phyloP scores from a whole-genome alignment of 805 yeast genomes.

The Monosporozyma unispora region DNA sequence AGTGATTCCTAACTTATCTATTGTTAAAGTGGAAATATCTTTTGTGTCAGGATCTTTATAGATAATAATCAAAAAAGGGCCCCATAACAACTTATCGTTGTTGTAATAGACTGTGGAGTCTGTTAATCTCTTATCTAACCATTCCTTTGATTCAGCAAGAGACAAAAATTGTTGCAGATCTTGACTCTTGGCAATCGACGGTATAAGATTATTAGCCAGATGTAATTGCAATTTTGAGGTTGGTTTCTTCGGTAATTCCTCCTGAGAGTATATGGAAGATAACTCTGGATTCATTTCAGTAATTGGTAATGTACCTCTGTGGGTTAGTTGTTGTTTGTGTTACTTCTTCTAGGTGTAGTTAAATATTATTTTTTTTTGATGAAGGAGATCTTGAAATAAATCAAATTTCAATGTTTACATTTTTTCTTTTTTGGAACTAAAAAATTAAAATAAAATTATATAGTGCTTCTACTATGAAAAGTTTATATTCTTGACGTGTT shows the following conservation, averaged over 20 bases:
- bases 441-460: background rate
- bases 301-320: background rate
- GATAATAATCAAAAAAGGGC: slow-evolving; percentile 20
- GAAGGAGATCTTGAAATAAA: background rate
- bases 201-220: background rate
- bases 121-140: slow-evolving; percentile 16
- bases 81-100: slow-evolving; percentile 25
- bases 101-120: slow-evolving; percentile 20
- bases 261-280: slow-evolving; percentile 12
- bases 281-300: slow-evolving; percentile 1
- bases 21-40: slow-evolving; percentile 43
- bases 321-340: background rate
- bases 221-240: background rate
- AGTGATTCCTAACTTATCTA: slow-evolving; percentile 61
- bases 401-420: background rate
- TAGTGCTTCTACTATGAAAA: background rate
- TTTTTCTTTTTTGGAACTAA: background rate
- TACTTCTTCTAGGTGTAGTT: background rate
- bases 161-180: slow-evolving; percentile 1
- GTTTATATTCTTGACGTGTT: background rate
- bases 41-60: slow-evolving; percentile 23
- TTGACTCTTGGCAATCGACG: background rate
- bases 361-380: background rate
- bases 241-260: background rate
- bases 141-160: slow-evolving; percentile 6